Evolutionary conservation across 192 early-diverging fungal species (phyloP), one percentile per base, ranked within the genome.

Genomic region (Linnemannia schmuckeri): DNA sequence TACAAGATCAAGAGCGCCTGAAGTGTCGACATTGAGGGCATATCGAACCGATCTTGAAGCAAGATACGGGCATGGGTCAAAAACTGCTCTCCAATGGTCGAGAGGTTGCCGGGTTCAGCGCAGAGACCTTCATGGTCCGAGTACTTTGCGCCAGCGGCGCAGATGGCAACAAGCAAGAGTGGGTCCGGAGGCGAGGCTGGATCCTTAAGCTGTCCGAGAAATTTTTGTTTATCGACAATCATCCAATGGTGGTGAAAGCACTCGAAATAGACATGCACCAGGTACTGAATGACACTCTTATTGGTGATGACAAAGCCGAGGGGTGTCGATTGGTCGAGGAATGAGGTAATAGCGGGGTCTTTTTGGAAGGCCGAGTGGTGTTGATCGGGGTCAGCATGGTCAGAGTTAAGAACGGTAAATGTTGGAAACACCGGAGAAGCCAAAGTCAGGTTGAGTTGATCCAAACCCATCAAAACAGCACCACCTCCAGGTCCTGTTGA

Each of bases 1-100:
- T 85, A 88, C 6, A 90, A 38, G 35, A 90, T 77, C 57, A 90
- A 75, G n/a, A 90, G 79, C 1, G 89, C 82, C 61, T 90, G 89
- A 8, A 90, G 66, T 22, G 89, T 90, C 35, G 89, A 82, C 55
- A 90, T 81, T 72, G 86, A 85, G 1, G 89, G 87, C 55, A 80
- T 75, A 75, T 90, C 89, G 49, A 90, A 85, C 35, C 87, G 83
- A 47, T 83, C 81, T 68, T 90, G 86, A 47, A 90, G 82, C 33
- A 87, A 68, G 30, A 87, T 81, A 12, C 85, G 73, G 1, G 85
- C 79, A 75, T 87, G 85, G 2, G 85, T 87, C 71, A 87, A 44
- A 42, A 87, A 87, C 35, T 87, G 85, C 76, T 87, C 85, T 4
- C 85, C 85, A 24, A 87, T 81, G 1, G 85, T 78, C n/a, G 85